These are phyloP conservation scores for Letharia columbiana DNA, from an alignment of 495 filamentous ascomycete species.

Conservation along the genomic window DNA sequence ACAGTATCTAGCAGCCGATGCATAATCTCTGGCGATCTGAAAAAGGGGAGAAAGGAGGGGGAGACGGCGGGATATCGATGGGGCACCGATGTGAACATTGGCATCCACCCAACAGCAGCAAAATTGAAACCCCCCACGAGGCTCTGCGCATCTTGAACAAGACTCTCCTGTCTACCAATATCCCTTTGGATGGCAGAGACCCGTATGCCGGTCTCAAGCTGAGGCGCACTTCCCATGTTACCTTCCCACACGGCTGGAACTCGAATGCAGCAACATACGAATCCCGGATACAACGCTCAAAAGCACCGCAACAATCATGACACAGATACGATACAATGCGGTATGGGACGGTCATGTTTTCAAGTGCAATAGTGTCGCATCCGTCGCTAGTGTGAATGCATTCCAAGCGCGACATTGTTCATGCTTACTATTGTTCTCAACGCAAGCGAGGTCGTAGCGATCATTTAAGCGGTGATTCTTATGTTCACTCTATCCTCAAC, in stretches of 20 bases:
- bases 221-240: neutral
- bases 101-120: neutral
- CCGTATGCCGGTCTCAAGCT: neutral
- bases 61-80: no score
- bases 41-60: no score
- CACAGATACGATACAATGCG: neutral
- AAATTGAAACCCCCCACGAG: no score
- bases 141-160: no score
- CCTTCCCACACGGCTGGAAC: neutral
- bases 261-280: neutral
- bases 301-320: neutral
- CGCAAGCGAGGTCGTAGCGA: neutral
- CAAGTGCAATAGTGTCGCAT: neutral
- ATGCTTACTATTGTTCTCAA: conserved; percentile 8
- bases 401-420: neutral
- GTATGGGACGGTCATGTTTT: neutral
- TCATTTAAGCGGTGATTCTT: no score
- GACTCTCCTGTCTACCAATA: no score
- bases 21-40: neutral
- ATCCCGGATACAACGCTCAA: neutral
- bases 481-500: neutral
- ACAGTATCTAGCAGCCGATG: no score
- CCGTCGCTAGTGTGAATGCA: neutral
- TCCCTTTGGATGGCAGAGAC: no score
- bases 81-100: neutral